Evolutionary conservation across 805 yeast species (phyloP).

Genomic region (Yamadazyma phyllophila): DNA sequence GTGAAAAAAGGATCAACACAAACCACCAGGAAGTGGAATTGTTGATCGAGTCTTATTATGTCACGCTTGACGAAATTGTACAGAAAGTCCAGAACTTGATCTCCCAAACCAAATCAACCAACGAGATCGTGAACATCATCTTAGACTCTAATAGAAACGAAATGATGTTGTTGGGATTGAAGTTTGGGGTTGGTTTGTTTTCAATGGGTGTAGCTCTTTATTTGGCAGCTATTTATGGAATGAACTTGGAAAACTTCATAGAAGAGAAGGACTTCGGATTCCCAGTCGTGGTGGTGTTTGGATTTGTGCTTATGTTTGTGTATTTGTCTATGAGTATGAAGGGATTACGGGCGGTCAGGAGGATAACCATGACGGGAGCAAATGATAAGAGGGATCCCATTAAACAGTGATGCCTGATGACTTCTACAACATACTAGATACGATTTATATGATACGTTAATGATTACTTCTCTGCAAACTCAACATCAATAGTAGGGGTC

Average conservation of each 20-base stretch:
- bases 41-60: conserved; percentile 84
- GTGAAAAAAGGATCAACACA: conserved; percentile 49
- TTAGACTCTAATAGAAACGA: conserved; percentile 93
- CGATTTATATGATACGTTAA: no score
- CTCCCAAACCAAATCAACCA: conserved; percentile 87
- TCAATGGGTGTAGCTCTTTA: conserved; percentile 80
- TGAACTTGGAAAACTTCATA: conserved; percentile 90
- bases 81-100: conserved; percentile 78
- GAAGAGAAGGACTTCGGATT: conserved; percentile 81
- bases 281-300: conserved; percentile 37
- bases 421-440: no score
- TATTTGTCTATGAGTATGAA: conserved; percentile 55
- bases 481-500: conserved; percentile 26
- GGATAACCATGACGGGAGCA: conserved; percentile 60
- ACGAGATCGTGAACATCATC: conserved; percentile 90
- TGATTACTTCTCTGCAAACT: conserved; percentile 21
- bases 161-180: conserved; percentile 80
- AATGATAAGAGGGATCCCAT: conserved; percentile 1
- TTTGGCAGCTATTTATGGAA: conserved; percentile 86
- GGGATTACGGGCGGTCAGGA: conserved; percentile 63
- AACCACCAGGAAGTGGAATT: conserved; percentile 89
- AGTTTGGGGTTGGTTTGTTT: conserved; percentile 78
- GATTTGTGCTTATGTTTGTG: conserved; percentile 41
- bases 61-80: conserved; percentile 90
- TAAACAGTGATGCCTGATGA: not conserved